These are phyloP conservation scores for Eremochloa ophiuroides DNA, from an alignment of 176 grass and related monocot genomes.

Conservation along the genomic window DNA sequence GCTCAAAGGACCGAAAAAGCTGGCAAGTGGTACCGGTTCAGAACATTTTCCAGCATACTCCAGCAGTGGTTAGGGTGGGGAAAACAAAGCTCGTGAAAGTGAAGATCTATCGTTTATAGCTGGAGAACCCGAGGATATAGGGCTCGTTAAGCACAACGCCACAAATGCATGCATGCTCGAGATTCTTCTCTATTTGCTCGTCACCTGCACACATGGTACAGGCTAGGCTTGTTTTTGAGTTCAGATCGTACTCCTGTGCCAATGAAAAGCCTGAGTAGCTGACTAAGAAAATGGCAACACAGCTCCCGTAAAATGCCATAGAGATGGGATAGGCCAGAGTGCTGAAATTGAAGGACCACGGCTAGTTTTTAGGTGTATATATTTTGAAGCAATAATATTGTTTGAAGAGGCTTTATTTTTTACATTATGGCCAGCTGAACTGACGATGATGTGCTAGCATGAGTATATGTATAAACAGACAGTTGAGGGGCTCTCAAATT, in stretches of 20 bases:
- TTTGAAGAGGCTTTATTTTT: too few relatives aligned
- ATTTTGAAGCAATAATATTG: too few relatives aligned
- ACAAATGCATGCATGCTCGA: conserved; percentile 1
- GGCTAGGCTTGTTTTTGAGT: conserved; percentile 30
- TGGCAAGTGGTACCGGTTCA: conserved; percentile 16
- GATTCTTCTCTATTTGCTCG: conserved; percentile 44
- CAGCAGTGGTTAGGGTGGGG: conserved; percentile 26
- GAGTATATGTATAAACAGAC: too few relatives aligned
- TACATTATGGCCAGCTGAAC: too few relatives aligned
- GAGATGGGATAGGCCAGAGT: background rate
- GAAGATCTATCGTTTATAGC: conserved; percentile 27
- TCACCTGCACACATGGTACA: conserved; percentile 29
- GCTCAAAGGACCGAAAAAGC: conserved; percentile 19
- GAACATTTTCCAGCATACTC: conserved; percentile 19
- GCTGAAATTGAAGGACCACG: background rate
- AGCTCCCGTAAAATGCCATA: conserved; percentile 32
- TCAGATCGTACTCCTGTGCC: conserved; percentile 39
- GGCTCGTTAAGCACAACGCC: conserved; percentile 35
- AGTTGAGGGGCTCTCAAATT: background rate
- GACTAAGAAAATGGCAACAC: conserved; percentile 19
- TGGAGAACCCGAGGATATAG: conserved; percentile 24
- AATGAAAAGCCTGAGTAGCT: conserved; percentile 16
- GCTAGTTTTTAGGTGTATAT: background rate
- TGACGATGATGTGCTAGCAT: too few relatives aligned
- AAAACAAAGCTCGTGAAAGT: conserved; percentile 46